These are phyloP conservation scores for Leucaena leucocephala DNA, from an alignment of 306 rosid species.

Conservation along the genomic window DNA sequence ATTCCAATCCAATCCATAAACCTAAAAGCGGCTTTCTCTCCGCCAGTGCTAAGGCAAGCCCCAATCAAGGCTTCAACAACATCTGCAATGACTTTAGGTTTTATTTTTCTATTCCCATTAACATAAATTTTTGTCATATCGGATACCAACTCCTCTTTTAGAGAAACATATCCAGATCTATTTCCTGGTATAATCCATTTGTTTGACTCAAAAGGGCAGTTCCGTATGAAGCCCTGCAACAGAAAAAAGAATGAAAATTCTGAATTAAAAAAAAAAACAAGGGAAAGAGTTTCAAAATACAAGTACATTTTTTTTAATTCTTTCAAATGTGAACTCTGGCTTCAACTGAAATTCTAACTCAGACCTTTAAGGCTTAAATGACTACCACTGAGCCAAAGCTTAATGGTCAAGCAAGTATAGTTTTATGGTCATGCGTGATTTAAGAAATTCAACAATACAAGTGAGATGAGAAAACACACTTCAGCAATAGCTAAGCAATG, in stretches of 20 bases:
- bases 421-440: slow-evolving; percentile 11
- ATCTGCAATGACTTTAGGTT: slow-evolving; percentile 68
- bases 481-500: slow-evolving; percentile 10
- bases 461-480: not conserved
- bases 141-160: slow-evolving; percentile 46
- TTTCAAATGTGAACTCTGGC: not conserved
- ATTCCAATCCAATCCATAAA: slow-evolving; percentile 82
- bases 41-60: slow-evolving; percentile 74
- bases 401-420: not conserved
- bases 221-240: slow-evolving; percentile 78
- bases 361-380: not conserved
- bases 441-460: not conserved
- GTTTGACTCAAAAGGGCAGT: slow-evolving; percentile 65
- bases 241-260: slow-evolving; percentile 21
- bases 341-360: not conserved
- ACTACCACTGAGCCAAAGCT: not conserved
- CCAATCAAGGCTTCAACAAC: slow-evolving; percentile 95
- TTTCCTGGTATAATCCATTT: slow-evolving; percentile 73
- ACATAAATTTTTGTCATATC: slow-evolving; percentile 41
- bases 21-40: slow-evolving; percentile 65
- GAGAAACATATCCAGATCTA: slow-evolving; percentile 26
- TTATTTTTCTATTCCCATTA: slow-evolving; percentile 52
- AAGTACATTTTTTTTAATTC: not conserved
- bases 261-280: not conserved
- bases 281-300: not conserved